Percentiles rank a stretch among this genome's conserved stretches.
Conservation (phyloP, 805 yeast genomes). For the Ogataea neopini region DNA sequence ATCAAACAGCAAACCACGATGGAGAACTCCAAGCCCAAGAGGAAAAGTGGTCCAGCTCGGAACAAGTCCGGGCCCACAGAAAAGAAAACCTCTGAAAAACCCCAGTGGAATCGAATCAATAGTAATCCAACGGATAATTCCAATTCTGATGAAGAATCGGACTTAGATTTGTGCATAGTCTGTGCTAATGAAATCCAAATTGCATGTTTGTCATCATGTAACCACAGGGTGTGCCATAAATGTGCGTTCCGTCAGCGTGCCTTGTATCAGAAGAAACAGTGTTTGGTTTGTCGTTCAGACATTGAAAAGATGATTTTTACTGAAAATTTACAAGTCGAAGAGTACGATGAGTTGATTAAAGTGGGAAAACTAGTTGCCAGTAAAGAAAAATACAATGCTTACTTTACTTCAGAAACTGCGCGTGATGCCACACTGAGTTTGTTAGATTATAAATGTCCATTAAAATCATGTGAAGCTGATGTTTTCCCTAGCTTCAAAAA, state of each 20-base stretch:
- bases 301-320: conserved; percentile 59
- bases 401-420: conserved; percentile 58
- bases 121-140: background rate
- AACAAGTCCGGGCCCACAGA: background rate
- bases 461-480: conserved; percentile 28
- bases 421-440: conserved; percentile 50
- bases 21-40: background rate
- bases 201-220: conserved; percentile 78
- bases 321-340: conserved; percentile 43
- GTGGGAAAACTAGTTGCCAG: conserved; percentile 15
- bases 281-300: conserved; percentile 84
- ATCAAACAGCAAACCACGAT: background rate
- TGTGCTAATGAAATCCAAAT: conserved; percentile 74
- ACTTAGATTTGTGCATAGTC: conserved; percentile 57
- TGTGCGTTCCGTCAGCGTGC: conserved; percentile 86
- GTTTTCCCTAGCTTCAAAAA: conserved; percentile 52
- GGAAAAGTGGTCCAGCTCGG: background rate
- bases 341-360: conserved; percentile 34
- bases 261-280: conserved; percentile 66
- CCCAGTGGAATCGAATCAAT: conserved; percentile 6
- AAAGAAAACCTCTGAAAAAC: background rate
- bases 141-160: background rate
- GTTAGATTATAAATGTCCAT: conserved; percentile 57
- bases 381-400: conserved; percentile 52
- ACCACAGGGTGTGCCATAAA: conserved; percentile 77